These are phyloP conservation scores for Jackrogersella minutella DNA, from an alignment of 495 filamentous ascomycete genomes.

Conservation along the genomic window DNA sequence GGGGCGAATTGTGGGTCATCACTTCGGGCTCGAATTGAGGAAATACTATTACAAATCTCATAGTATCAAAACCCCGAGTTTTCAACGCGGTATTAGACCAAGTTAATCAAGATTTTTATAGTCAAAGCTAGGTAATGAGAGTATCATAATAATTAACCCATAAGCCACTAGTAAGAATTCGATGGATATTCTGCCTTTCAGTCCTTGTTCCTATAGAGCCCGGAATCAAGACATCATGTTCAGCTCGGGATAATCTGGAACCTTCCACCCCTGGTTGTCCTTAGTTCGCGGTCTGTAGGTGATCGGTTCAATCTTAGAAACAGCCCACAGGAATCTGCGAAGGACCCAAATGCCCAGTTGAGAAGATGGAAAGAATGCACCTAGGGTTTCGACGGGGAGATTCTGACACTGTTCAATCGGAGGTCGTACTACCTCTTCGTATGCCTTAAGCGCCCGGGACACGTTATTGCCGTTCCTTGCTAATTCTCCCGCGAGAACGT, in stretches of 20 bases:
- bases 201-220: background rate
- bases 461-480: conserved; percentile 37
- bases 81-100: too few relatives aligned
- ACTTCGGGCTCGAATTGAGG: too few relatives aligned
- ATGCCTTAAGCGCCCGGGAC: conserved; percentile 46
- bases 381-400: conserved; percentile 18
- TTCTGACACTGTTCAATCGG: conserved; percentile 51
- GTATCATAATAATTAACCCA: too few relatives aligned
- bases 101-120: background rate
- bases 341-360: conserved; percentile 42
- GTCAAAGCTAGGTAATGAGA: too few relatives aligned
- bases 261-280: conserved; percentile 46
- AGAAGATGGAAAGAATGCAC: conserved; percentile 40
- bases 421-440: conserved; percentile 50
- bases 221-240: conserved; percentile 12
- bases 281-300: conserved; percentile 32
- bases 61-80: too few relatives aligned
- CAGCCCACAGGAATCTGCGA: conserved; percentile 42
- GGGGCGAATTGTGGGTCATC: too few relatives aligned
- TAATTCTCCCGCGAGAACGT: conserved; percentile 63
- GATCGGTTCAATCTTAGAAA: conserved; percentile 43
- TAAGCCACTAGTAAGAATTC: background rate
- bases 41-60: too few relatives aligned
- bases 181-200: background rate
- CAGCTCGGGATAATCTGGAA: conserved; percentile 53